These are phyloP conservation scores for Thalassia testudinum DNA, from an alignment of 116 monocot genomes.

Conservation along the genomic window DNA sequence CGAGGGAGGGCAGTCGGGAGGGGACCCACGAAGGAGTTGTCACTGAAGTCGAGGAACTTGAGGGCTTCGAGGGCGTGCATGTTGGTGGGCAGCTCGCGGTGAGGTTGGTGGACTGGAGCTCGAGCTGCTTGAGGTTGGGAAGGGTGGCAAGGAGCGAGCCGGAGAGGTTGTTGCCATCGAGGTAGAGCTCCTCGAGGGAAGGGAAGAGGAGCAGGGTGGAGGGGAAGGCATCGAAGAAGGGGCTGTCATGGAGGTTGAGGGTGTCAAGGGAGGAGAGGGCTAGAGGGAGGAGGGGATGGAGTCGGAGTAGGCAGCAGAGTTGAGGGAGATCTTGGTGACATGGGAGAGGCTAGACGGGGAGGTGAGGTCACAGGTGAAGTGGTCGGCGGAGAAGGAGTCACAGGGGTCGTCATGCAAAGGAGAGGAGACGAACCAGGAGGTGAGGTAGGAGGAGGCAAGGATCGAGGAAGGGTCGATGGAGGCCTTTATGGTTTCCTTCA, in stretches of 20 bases:
- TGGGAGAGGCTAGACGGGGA: constrained; percentile 13
- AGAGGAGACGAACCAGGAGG: constrained; percentile 45
- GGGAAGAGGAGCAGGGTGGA: constrained; percentile 14
- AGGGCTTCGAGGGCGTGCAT: constrained; percentile 11
- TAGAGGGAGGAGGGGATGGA: constrained; percentile 32
- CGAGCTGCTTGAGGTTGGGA: constrained; percentile 17
- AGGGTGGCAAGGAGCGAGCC: constrained; percentile 25
- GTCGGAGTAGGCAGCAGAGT: constrained; percentile 47
- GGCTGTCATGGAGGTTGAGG: constrained; percentile 36
- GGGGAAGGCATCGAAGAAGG: constrained; percentile 26
- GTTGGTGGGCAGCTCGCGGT: constrained; percentile 22
- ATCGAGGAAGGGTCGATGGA: too few species aligned
- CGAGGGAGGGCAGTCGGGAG: constrained; percentile 24
- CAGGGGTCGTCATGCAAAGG: constrained; percentile 71
- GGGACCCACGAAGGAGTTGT: constrained; percentile 30
- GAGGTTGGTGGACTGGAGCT: constrained; percentile 33
- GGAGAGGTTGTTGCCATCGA: constrained; percentile 36
- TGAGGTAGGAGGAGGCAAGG: constrained; percentile 69
- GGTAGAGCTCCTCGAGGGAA: constrained; percentile 18
- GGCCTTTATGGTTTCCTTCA: too few species aligned
- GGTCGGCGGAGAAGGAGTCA: constrained; percentile 26
- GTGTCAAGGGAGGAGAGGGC: constrained; percentile 35
- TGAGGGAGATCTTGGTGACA: constrained; percentile 49
- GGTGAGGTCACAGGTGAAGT: constrained; percentile 43
- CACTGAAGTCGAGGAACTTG: constrained; percentile 30